Evolutionary conservation across 2,329 filamentous ascomycete species (phyloP).

Genomic region (Paecilomyces dactylethromorphus): DNA sequence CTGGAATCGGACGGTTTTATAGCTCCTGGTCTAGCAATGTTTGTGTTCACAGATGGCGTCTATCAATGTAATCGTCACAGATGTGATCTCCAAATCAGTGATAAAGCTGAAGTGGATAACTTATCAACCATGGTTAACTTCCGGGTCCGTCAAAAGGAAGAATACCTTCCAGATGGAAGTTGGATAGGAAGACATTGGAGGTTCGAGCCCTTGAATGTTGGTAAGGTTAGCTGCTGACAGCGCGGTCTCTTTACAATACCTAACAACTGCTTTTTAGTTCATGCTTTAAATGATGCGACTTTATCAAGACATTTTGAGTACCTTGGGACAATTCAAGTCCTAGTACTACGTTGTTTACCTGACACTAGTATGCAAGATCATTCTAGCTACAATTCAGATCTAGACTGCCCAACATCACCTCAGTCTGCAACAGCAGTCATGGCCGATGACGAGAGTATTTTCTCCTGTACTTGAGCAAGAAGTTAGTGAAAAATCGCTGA

Average conservation of each 20-base stretch:
- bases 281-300: not conserved
- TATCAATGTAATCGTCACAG: constrained; percentile 54
- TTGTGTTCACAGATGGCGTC: constrained; percentile 51
- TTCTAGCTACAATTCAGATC: not conserved
- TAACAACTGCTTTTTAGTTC: not conserved
- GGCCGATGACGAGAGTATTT: not conserved
- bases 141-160: constrained; percentile 48
- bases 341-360: constrained; percentile 19
- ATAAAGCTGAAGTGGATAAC: constrained; percentile 13
- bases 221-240: constrained; percentile 26
- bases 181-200: constrained; percentile 49
- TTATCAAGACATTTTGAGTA: constrained; percentile 12
- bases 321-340: constrained; percentile 22
- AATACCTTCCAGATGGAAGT: constrained; percentile 36
- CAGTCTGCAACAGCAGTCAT: not conserved
- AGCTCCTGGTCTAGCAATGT: constrained; percentile 47
- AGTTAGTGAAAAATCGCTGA: not conserved
- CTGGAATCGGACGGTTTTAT: constrained; percentile 46
- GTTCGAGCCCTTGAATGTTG: constrained; percentile 44
- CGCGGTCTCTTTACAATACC: not conserved
- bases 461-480: not conserved
- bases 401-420: not conserved
- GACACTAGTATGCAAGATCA: not conserved
- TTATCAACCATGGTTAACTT: constrained; percentile 40
- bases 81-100: constrained; percentile 32